Base-by-base conservation (phyloP, 495 filamentous ascomycete genomes). In the Tricharina praecox region DNA sequence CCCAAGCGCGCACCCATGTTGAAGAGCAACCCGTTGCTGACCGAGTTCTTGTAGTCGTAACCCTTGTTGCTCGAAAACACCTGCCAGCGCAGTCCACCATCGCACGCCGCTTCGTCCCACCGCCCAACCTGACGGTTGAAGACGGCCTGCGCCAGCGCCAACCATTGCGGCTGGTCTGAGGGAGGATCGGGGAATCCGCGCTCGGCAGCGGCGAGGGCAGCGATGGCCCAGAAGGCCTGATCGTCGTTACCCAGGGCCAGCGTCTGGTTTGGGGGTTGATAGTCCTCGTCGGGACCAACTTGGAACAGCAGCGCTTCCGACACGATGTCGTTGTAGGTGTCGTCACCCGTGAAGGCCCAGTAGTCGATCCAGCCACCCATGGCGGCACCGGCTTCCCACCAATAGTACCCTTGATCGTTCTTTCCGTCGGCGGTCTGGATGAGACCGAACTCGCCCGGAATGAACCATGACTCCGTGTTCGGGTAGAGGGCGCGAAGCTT, bases 241-340 rank as follows among this genome's bases (percentile, higher is more conserved):
- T 92, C 85, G 57, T 90, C 84, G 54, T 92, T 92, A 28, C 84
- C 84, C 50, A 84, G 74, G 0, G 80, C 79, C 44, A 74, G 69
- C 18, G 77, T 81, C 49, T 82, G 79, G 62, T 92, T 88, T 2
- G 66, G 65, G 5, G 76, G 75, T 62, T 78, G 77, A 66, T 74
- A 87, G 62, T 87, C 74, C 43, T 72, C 54, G 49, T 75, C 58
- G 18, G 71, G 68, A 19, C 80, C 82, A 33, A 74, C 73, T 58
- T 88, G 82, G 57, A 60, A 72, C 41, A 82, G 68, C 67, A 88
- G 66, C n/a, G 74, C 77, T 9, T 76, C 54, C 15, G 65, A 70
- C 15, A 73, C 64, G 21, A 78, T 58, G 23, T 73, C 62, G 66
- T 83, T 84, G 66, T 82, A 85, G 20, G 74, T 68, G 25, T 58